A percentile compares a stretch with the other conserved stretches of the same genome.
These are phyloP conservation scores for Hemisphaericaspora nanyangensis DNA, from an alignment of 805 yeast genomes.

Conservation along the genomic window DNA sequence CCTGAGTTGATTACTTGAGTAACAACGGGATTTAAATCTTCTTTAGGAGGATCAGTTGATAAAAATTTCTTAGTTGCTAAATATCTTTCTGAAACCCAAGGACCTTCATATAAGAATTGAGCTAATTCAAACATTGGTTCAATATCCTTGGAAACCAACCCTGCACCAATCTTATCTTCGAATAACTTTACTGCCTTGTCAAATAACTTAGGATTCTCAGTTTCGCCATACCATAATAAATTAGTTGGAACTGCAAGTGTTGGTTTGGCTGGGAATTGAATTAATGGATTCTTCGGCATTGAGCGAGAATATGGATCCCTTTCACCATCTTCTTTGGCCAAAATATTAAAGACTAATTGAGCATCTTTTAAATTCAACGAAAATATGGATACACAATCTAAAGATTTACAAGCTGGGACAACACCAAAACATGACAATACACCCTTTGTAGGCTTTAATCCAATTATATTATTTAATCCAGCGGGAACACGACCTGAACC, in stretches of 20 bases:
- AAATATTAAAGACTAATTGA: slow-evolving; percentile 63
- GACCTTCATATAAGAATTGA: slow-evolving; percentile 86
- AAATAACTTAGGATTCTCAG: slow-evolving; percentile 69
- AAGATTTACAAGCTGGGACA: slow-evolving; percentile 95
- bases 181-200: slow-evolving; percentile 51
- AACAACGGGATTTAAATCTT: slow-evolving; percentile 82
- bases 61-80: slow-evolving; percentile 76
- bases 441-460: slow-evolving; percentile 91
- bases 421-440: slow-evolving; percentile 83
- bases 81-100: slow-evolving; percentile 98
- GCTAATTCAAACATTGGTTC: slow-evolving; percentile 77
- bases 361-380: slow-evolving; percentile 79
- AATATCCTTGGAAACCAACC: slow-evolving; percentile 63
- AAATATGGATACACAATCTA: slow-evolving; percentile 89
- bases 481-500: slow-evolving; percentile 99
- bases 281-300: slow-evolving; percentile 63
- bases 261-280: slow-evolving; percentile 55
- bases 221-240: slow-evolving; percentile 78
- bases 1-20: slow-evolving; percentile 73
- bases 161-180: slow-evolving; percentile 42
- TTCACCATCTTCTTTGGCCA: slow-evolving; percentile 66
- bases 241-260: slow-evolving; percentile 73
- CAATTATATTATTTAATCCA: slow-evolving; percentile 84
- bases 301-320: slow-evolving; percentile 79
- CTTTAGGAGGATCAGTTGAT: slow-evolving; percentile 63